phyloP scores from a whole-genome alignment of 306 rosid species.

The Cicer judaicum region DNA sequence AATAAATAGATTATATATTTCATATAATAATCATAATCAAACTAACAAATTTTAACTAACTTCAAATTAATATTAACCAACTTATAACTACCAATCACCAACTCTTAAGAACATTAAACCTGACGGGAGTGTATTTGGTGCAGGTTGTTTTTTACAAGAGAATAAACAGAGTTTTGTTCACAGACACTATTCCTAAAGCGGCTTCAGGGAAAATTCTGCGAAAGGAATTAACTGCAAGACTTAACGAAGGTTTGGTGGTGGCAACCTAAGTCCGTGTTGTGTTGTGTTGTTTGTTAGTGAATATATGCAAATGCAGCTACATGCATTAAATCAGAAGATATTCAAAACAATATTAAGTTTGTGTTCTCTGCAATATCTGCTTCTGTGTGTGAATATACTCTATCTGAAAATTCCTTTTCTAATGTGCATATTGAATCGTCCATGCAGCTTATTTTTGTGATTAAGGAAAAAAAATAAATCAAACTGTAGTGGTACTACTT shows the following conservation, averaged over 20 bases:
- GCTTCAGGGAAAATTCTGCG: constrained; percentile 84
- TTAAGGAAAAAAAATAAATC: not conserved
- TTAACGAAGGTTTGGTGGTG: constrained; percentile 46
- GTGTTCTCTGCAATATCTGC: not conserved
- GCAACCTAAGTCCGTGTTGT: constrained; percentile 6
- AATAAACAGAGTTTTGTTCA: constrained; percentile 69
- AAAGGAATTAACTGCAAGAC: constrained; percentile 62
- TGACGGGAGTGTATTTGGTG: constrained; percentile 1
- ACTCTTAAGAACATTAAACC: too few species aligned
- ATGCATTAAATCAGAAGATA: not conserved
- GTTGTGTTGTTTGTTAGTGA: too few species aligned
- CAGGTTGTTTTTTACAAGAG: constrained; percentile 89
- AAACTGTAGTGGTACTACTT: not conserved
- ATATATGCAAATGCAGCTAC: not conserved
- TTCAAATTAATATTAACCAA: too few species aligned
- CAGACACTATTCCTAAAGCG: constrained; percentile 73
- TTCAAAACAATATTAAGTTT: not conserved
- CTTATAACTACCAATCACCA: too few species aligned
- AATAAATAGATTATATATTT: too few species aligned
- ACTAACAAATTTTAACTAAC: too few species aligned
- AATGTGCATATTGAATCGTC: not conserved
- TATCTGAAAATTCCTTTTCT: not conserved
- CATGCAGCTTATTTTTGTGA: not conserved
- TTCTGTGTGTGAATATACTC: not conserved
- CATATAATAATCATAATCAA: too few species aligned